Percentiles rank a stretch among this genome's conserved stretches.
phyloP scores from a whole-genome alignment of 164 flowering plant species.

The Magnolia sinica region DNA sequence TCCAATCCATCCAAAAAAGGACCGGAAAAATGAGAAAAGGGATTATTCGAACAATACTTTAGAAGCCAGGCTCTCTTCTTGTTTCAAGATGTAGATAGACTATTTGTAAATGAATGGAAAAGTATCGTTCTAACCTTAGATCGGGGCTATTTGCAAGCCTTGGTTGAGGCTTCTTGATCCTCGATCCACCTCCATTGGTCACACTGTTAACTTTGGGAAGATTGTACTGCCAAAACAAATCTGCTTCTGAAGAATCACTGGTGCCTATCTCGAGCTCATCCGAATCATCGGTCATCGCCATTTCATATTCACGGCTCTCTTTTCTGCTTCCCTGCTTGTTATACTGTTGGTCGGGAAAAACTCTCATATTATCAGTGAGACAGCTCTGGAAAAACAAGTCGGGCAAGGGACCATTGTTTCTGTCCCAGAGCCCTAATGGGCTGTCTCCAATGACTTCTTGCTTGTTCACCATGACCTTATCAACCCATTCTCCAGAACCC shows the following conservation, averaged over 20 bases:
- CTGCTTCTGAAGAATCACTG: constrained; percentile 89
- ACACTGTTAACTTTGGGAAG: constrained; percentile 47
- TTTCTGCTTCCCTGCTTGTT: constrained; percentile 14
- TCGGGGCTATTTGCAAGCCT: constrained; percentile 55
- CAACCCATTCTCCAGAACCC: constrained; percentile 80
- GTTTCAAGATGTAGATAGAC: too few species aligned
- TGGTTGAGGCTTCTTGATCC: constrained; percentile 41
- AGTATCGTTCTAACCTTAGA: constrained; percentile 34
- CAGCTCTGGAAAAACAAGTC: constrained; percentile 55
- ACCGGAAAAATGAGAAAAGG: too few species aligned
- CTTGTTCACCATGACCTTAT: constrained; percentile 92
- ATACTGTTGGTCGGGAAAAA: constrained; percentile 5
- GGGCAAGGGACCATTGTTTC: constrained; percentile 40
- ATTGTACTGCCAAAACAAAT: constrained; percentile 82
- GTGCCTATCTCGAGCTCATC: constrained; percentile 83
- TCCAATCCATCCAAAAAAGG: too few species aligned
- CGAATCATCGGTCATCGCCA: constrained; percentile 47
- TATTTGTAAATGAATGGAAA: too few species aligned
- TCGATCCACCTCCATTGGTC: constrained; percentile 36
- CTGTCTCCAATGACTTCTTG: constrained; percentile 48
- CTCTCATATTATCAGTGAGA: constrained; percentile 39
- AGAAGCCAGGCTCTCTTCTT: too few species aligned
- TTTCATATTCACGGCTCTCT: constrained; percentile 39
- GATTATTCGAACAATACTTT: too few species aligned
- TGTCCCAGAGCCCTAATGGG: constrained; percentile 42